phyloP scores from a whole-genome alignment of 345 rosid species.

The Firmiana major region DNA sequence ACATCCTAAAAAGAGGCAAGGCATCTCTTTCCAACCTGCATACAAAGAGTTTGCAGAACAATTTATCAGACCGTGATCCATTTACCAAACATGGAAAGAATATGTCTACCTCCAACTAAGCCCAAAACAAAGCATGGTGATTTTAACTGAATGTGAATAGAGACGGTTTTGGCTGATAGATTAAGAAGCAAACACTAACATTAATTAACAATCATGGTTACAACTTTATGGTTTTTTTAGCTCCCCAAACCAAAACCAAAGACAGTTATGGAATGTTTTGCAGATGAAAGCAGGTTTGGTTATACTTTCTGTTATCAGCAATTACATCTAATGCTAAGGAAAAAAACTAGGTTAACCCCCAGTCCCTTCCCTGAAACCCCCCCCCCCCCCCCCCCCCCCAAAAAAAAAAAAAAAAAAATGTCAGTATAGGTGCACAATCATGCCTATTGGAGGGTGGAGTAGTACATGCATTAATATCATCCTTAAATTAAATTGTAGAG shows the following conservation, averaged over 20 bases:
- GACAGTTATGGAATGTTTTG: background rate
- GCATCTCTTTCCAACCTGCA: constrained; percentile 91
- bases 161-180: background rate
- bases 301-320: background rate
- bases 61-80: background rate
- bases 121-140: background rate
- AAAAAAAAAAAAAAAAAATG: background rate
- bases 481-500: background rate
- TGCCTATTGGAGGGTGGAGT: background rate
- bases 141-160: background rate
- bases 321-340: background rate
- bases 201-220: background rate
- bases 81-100: background rate
- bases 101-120: background rate
- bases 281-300: background rate
- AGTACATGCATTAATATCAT: background rate
- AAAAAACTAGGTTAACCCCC: background rate
- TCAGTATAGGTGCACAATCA: background rate
- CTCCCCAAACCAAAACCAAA: background rate
- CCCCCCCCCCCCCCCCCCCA: no score
- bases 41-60: background rate
- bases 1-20: constrained; percentile 80
- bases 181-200: background rate
- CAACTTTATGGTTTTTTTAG: background rate
- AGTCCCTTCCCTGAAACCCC: background rate